These are phyloP conservation scores for Trichoderma sp. DNA, from an alignment of 2,329 filamentous ascomycete genomes.

Conservation along the genomic window DNA sequence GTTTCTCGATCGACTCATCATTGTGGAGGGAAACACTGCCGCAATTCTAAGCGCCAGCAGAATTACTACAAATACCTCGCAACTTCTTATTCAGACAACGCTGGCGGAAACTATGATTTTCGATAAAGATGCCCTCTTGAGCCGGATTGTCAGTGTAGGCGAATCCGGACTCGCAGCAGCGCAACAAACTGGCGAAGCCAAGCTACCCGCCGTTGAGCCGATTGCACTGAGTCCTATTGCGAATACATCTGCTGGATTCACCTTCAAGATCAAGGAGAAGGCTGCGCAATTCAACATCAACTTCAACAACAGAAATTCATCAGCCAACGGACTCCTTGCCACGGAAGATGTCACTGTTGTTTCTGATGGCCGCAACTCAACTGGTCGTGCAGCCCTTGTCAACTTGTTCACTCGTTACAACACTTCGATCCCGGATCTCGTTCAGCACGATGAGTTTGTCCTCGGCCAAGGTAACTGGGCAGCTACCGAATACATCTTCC, in stretches of 20 bases:
- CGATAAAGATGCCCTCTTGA: constrained; percentile 5
- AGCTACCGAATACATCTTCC: constrained; percentile 9
- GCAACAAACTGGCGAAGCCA: not conserved
- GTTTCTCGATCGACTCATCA: constrained; percentile 11
- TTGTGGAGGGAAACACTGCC: constrained; percentile 4
- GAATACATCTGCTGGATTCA: constrained; percentile 2
- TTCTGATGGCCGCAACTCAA: constrained; percentile 7
- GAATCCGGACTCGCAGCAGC: not conserved
- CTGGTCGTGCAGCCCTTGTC: not conserved
- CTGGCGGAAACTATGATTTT: constrained; percentile 10
- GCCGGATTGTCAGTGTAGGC: not conserved
- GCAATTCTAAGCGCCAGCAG: not conserved
- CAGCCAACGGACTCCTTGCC: constrained; percentile 1
- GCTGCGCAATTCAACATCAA: constrained; percentile 12
- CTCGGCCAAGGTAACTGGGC: constrained; percentile 14
- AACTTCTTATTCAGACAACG: not conserved
- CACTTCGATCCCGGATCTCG: constrained; percentile 4
- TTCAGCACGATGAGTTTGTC: constrained; percentile 10
- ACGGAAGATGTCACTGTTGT: constrained; percentile 5
- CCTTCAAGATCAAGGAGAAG: constrained; percentile 7
- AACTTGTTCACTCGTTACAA: constrained; percentile 7
- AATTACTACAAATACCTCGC: not conserved
- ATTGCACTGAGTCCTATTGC: constrained; percentile 3
- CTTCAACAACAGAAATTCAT: constrained; percentile 7
- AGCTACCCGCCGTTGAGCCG: not conserved